These are phyloP conservation scores for Ophiostoma ips DNA, from an alignment of 2,329 filamentous ascomycete species.

Conservation along the genomic window DNA sequence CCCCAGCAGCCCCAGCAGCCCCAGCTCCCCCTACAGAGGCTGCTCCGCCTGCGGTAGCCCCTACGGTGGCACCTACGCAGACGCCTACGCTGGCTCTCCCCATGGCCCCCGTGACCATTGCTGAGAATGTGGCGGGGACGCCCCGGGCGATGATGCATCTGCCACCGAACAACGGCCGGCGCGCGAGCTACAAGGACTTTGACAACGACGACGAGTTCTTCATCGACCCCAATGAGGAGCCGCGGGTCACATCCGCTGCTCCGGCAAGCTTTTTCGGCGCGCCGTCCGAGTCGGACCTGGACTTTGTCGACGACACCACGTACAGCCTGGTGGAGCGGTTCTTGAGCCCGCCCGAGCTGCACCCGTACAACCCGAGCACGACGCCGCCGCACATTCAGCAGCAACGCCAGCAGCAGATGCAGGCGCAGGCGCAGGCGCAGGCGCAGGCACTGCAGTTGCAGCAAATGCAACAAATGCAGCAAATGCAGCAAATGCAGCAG, in stretches of 20 bases:
- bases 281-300: slow-evolving; percentile 6
- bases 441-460: too few relatives aligned
- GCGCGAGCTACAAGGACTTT: slow-evolving; percentile 10
- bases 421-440: background rate
- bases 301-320: slow-evolving; percentile 25
- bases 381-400: slow-evolving; percentile 16
- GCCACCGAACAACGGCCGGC: background rate
- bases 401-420: background rate
- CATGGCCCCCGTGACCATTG: too few relatives aligned
- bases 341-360: slow-evolving; percentile 29
- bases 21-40: too few relatives aligned
- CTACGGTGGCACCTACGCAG: too few relatives aligned
- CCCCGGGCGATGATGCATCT: background rate
- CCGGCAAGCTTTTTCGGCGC: background rate
- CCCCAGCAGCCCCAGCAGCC: too few relatives aligned
- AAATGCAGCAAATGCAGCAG: too few relatives aligned
- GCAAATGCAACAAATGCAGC: too few relatives aligned
- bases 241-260: background rate
- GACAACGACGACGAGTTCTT: slow-evolving; percentile 10
- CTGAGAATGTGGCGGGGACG: too few relatives aligned
- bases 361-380: background rate
- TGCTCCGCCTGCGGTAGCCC: too few relatives aligned
- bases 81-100: too few relatives aligned
- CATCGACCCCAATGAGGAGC: slow-evolving; percentile 1
- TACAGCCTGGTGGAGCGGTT: slow-evolving; percentile 36